Evolutionary conservation across 331 rosid species (phyloP), one percentile per base, ranked within the genome.

Genomic region (Erythrophleum ivorense): DNA sequence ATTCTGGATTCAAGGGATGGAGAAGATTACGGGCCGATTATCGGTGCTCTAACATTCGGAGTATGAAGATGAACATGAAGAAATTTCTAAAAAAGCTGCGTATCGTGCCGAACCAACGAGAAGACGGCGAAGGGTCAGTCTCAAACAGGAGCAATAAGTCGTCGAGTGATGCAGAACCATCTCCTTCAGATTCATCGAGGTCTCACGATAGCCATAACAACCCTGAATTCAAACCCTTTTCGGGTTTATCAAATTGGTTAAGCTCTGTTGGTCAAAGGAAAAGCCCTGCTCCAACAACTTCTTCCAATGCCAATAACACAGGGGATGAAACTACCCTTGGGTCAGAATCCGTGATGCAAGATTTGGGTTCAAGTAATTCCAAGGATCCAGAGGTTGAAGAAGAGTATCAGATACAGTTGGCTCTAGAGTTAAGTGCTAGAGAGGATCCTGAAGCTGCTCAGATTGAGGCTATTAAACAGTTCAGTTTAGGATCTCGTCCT

Each of bases 381-480:
- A n/a, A n/a, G n/a, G n/a, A n/a, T 85, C 97, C 97, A 71, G 97
- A 91, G 70, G 84, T 91, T 74, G 94, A 91, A 81, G 98, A 92
- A 71, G 97, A 92, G 70, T 90, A 92, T 88, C 98, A 94, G 90
- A 92, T 94, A 82, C 97, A 92, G 31, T 24, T 94, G 85, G 98
- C 98, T 74, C 84, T 94, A 84, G 97, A 94, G 62, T 40, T 94
- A 85, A 94, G 98, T 84, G 97, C 98, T 19, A 91, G 90, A 82
- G 98, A 94, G 86, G 98, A 94, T 87, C 98, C 98, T 18, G 98
- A 94, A 83, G 98, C 98, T 71, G 97, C 89, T 38, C 98, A 94
- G 90, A 94, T 94, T 85, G 98, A 94, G 84, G 97, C 97, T 81
- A 94, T 94, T 73, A 94, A 94, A 89, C 97, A 94, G 89, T 92